These are phyloP conservation scores for Tolypocladium capitatum DNA, from an alignment of 2,329 filamentous ascomycete species.

Conservation along the genomic window DNA sequence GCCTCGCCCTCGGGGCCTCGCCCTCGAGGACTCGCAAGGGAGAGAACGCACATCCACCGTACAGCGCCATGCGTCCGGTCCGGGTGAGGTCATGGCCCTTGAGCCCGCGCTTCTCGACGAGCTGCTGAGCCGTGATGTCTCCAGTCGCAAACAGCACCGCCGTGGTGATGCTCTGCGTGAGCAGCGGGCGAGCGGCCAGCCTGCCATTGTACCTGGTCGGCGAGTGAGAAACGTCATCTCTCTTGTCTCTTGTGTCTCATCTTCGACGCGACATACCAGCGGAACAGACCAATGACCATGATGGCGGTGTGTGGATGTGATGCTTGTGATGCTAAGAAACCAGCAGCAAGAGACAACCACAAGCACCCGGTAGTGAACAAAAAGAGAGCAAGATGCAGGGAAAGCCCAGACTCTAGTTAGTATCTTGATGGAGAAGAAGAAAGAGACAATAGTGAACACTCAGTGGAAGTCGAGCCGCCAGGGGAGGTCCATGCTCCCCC, in stretches of 20 bases:
- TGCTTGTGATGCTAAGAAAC: no score
- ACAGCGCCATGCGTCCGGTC: slow-evolving; percentile 67
- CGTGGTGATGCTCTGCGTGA: slow-evolving; percentile 85
- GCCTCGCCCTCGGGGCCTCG: neutral
- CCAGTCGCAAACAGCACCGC: slow-evolving; percentile 86
- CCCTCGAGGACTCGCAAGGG: neutral
- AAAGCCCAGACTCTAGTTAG: neutral
- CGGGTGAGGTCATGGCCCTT: slow-evolving; percentile 61
- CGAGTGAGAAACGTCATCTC: slow-evolving; percentile 4
- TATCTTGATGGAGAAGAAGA: neutral
- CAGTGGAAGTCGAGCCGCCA: neutral
- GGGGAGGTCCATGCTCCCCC: neutral
- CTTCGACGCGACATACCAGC: slow-evolving; percentile 11
- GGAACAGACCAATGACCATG: slow-evolving; percentile 13
- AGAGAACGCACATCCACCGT: slow-evolving; percentile 53
- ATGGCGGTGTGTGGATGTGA: neutral
- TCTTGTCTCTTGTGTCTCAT: neutral
- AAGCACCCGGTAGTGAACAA: neutral
- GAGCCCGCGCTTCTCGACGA: slow-evolving; percentile 68
- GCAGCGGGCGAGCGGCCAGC: slow-evolving; percentile 66
- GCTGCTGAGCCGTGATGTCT: slow-evolving; percentile 82
- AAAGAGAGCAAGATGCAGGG: neutral
- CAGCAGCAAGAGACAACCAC: no score
- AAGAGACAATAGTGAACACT: neutral
- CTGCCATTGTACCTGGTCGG: slow-evolving; percentile 67